A percentile compares a stretch with the other conserved stretches of the same genome.
Evolutionary conservation across 1,284 basidiomycete species (phyloP).

Genomic region (Coniophora puteana): DNA sequence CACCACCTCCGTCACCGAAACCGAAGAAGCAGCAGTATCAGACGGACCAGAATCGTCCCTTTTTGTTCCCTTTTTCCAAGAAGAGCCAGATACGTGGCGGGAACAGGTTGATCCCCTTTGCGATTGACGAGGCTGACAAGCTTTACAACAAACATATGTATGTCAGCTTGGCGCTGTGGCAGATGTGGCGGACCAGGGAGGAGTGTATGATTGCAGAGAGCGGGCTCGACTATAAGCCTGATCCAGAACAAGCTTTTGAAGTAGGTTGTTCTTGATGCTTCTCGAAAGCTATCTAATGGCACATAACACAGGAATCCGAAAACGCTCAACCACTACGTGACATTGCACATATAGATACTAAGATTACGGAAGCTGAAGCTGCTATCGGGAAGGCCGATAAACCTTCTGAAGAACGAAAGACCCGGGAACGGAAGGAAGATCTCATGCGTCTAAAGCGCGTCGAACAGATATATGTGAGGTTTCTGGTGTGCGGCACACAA

Average conservation of each 20-base stretch:
- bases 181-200: conserved; percentile 94
- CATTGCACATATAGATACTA: conserved; percentile 64
- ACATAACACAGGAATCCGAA: conserved; percentile 48
- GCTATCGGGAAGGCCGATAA: conserved; percentile 54
- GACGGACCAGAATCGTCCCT: conserved; percentile 93
- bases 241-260: conserved; percentile 51
- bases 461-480: conserved; percentile 86
- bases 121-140: conserved; percentile 93
- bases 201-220: conserved; percentile 94
- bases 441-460: conserved; percentile 82
- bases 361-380: conserved; percentile 63
- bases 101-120: conserved; percentile 81
- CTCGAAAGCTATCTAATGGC: conserved; percentile 4
- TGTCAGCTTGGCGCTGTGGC: conserved; percentile 83
- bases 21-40: conserved; percentile 99
- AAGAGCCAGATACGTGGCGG: conserved; percentile 33
- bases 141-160: conserved; percentile 92
- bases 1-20: conserved; percentile 85
- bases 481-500: background rate
- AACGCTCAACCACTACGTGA: conserved; percentile 61
- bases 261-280: conserved; percentile 26
- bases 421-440: conserved; percentile 71
- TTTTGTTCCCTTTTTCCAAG: conserved; percentile 91
- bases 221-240: conserved; percentile 79
- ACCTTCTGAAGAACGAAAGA: conserved; percentile 53